A percentile compares a stretch with the other conserved stretches of the same genome.
Conservation (phyloP, 164 flowering plant genomes). For the Houttuynia cordata region DNA sequence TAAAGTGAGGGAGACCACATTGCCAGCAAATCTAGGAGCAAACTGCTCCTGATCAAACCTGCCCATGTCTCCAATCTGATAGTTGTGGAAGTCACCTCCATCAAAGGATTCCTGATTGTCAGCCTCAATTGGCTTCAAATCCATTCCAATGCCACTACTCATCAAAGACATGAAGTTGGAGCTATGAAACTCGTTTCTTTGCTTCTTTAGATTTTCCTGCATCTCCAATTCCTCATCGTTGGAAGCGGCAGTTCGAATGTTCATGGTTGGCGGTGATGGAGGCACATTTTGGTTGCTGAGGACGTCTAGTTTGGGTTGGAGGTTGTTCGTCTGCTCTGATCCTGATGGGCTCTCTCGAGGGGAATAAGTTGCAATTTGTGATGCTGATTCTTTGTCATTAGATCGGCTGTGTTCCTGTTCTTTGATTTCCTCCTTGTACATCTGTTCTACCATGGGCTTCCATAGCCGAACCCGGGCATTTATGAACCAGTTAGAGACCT, state of each 20-base stretch:
- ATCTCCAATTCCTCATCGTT: neutral
- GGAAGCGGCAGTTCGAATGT: neutral
- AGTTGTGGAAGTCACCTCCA: slow-evolving; percentile 52
- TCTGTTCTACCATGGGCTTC: slow-evolving; percentile 97
- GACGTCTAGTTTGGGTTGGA: neutral
- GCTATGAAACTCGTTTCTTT: neutral
- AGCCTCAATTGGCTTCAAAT: neutral
- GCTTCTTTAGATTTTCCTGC: neutral
- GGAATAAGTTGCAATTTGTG: neutral
- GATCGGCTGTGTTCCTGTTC: slow-evolving; percentile 24
- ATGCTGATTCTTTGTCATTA: neutral
- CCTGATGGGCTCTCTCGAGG: neutral
- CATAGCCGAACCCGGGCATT: slow-evolving; percentile 93
- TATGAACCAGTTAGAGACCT: slow-evolving; percentile 98
- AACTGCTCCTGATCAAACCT: slow-evolving; percentile 57
- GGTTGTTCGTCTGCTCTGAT: slow-evolving; percentile 1
- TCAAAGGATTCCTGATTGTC: slow-evolving; percentile 14
- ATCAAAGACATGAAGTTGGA: neutral
- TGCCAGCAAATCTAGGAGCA: slow-evolving; percentile 47
- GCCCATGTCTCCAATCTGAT: slow-evolving; percentile 50
- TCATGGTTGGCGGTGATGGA: neutral
- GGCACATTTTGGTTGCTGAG: neutral
- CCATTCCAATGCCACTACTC: neutral
- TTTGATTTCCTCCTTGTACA: slow-evolving; percentile 83
- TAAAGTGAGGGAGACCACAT: slow-evolving; percentile 82